These are phyloP conservation scores for Hirschfeldia incana DNA, from an alignment of 345 rosid genomes.

Conservation along the genomic window DNA sequence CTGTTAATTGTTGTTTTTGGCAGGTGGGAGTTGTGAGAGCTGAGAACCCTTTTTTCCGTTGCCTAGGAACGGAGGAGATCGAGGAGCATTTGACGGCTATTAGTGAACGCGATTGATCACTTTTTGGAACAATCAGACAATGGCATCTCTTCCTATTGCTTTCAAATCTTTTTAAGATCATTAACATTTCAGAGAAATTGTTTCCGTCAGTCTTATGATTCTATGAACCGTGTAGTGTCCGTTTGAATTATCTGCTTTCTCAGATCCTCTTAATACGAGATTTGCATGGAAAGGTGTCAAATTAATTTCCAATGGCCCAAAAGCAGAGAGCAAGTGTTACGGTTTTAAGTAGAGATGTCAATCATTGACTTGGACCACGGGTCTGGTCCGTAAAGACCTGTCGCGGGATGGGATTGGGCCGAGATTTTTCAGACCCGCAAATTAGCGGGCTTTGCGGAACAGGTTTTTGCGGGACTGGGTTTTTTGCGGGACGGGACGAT, in stretches of 20 bases:
- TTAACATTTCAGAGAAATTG: conserved; percentile 4
- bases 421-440: too few species aligned
- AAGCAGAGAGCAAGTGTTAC: too few species aligned
- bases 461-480: too few species aligned
- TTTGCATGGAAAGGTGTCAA: conserved; percentile 3
- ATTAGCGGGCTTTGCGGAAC: too few species aligned
- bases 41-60: conserved; percentile 56
- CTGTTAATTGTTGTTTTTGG: neutral
- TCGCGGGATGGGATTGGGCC: too few species aligned
- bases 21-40: conserved; percentile 85
- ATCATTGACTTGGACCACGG: too few species aligned
- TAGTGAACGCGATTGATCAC: conserved; percentile 68
- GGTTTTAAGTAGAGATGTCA: too few species aligned
- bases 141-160: conserved; percentile 9
- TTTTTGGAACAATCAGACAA: neutral
- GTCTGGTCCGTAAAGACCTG: too few species aligned
- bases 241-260: conserved; percentile 20
- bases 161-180: neutral
- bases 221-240: neutral
- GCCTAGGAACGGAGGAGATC: conserved; percentile 63
- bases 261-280: neutral
- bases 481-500: too few species aligned
- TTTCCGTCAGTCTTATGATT: conserved; percentile 15
- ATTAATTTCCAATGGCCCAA: neutral
- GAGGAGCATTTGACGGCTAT: conserved; percentile 85